A percentile compares a stretch with the other conserved stretches of the same genome.
These are phyloP conservation scores for Dactylellina drechsleri DNA, from an alignment of 2,329 filamentous ascomycete species.

Conservation along the genomic window DNA sequence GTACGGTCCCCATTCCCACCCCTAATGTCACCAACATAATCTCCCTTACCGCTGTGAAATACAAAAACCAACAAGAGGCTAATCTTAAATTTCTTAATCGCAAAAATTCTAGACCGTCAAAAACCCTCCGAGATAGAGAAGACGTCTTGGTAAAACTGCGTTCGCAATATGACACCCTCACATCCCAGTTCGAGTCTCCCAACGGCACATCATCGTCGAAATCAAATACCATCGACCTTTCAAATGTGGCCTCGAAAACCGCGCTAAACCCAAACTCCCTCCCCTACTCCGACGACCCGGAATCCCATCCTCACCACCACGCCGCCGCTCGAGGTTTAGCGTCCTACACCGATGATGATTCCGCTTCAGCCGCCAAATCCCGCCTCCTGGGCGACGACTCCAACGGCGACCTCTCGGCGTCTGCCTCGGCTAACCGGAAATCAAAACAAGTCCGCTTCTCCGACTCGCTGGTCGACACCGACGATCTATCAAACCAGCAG, in stretches of 20 bases:
- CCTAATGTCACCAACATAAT: neutral
- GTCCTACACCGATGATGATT: constrained; percentile 60
- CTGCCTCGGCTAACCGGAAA: constrained; percentile 56
- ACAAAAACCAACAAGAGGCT: neutral
- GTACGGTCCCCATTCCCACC: constrained; percentile 61
- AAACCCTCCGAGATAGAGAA: constrained; percentile 59
- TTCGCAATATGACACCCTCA: constrained; percentile 56
- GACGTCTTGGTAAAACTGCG: constrained; percentile 58
- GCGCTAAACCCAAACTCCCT: constrained; percentile 43
- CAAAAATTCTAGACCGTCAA: constrained; percentile 56
- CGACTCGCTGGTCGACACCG: constrained; percentile 67
- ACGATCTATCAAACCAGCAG: constrained; percentile 78
- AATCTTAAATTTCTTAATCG: constrained; percentile 7
- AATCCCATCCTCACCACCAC: constrained; percentile 65
- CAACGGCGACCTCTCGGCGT: constrained; percentile 58
- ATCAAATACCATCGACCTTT: constrained; percentile 56
- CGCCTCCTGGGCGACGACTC: constrained; percentile 66
- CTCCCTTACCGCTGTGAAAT: constrained; percentile 21
- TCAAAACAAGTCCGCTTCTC: constrained; percentile 67
- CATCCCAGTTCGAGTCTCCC: constrained; percentile 55
- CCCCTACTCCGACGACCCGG: constrained; percentile 45
- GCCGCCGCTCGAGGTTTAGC: constrained; percentile 67
- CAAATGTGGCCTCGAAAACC: constrained; percentile 39
- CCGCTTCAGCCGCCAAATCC: constrained; percentile 68
- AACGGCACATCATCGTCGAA: constrained; percentile 16